Conservation (phyloP, 148 eudicot species). For the Spergularia bocconei region DNA sequence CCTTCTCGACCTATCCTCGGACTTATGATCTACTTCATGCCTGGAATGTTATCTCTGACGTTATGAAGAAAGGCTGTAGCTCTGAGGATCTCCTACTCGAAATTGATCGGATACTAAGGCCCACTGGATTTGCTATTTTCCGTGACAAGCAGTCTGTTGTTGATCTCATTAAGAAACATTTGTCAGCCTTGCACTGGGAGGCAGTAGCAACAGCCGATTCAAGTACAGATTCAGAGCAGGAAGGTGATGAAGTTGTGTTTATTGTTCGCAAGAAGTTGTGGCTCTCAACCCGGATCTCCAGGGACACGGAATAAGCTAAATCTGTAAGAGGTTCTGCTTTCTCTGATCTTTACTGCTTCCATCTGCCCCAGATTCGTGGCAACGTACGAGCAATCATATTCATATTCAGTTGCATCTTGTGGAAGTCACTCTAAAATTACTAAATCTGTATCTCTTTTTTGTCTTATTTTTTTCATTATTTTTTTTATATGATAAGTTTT, state of each 20-base stretch:
- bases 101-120: conserved; percentile 90
- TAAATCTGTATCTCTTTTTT: conserved; percentile 24
- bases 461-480: conserved; percentile 13
- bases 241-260: conserved; percentile 66
- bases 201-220: conserved; percentile 58
- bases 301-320: conserved; percentile 49
- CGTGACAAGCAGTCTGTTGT: conserved; percentile 70
- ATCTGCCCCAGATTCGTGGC: conserved; percentile 24
- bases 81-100: conserved; percentile 86
- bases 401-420: conserved; percentile 12
- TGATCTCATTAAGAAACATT: conserved; percentile 70
- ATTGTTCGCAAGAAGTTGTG: conserved; percentile 82
- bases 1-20: conserved; percentile 96
- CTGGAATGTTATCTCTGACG: conserved; percentile 79
- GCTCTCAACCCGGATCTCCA: conserved; percentile 64
- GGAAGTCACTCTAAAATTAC: conserved; percentile 20
- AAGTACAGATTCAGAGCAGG: conserved; percentile 51
- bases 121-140: conserved; percentile 79
- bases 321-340: neutral
- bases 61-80: conserved; percentile 88
- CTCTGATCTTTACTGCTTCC: neutral
- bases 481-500: conserved; percentile 19
- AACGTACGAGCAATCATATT: conserved; percentile 8
- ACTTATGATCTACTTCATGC: conserved; percentile 98
- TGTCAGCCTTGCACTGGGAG: conserved; percentile 90